phyloP scores from a whole-genome alignment of 768 basidiomycete genomes.

The Tricholoma furcatifolium region DNA sequence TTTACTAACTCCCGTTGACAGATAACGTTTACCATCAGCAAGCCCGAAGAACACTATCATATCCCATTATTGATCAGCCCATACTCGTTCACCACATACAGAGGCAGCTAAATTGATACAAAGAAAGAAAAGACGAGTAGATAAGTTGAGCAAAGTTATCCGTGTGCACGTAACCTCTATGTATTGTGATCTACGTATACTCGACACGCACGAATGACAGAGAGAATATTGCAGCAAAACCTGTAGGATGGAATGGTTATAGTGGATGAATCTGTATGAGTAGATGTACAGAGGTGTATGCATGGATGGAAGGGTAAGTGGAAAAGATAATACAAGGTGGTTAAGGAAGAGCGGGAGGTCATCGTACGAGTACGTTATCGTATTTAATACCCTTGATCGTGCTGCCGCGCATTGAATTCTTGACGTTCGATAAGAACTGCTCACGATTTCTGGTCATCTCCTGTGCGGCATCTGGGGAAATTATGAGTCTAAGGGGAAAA shows the following conservation, averaged over 20 bases:
- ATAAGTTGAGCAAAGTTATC: conserved; percentile 24
- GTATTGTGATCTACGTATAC: conserved; percentile 24
- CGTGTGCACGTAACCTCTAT: conserved; percentile 28
- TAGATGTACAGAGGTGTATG: conserved; percentile 21
- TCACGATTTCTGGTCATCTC: conserved; percentile 90
- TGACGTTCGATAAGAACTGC: conserved; percentile 82
- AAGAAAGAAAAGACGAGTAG: conserved; percentile 11
- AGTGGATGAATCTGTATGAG: conserved; percentile 31
- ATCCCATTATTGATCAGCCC: conserved; percentile 92
- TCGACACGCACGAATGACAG: conserved; percentile 20
- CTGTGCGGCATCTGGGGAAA: conserved; percentile 82
- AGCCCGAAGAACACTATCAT: conserved; percentile 83
- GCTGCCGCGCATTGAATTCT: conserved; percentile 81
- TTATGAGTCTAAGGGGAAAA: conserved; percentile 3
- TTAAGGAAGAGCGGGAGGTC: conserved; percentile 19
- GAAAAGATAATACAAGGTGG: conserved; percentile 23
- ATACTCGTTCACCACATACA: conserved; percentile 88
- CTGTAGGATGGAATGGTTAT: conserved; percentile 28
- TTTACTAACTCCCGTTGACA: conserved; percentile 24
- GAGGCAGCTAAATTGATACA: conserved; percentile 63
- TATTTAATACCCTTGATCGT: conserved; percentile 77
- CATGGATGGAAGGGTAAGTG: conserved; percentile 26
- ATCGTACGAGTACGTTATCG: conserved; percentile 65
- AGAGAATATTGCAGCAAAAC: conserved; percentile 21
- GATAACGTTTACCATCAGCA: conserved; percentile 77